A percentile compares a stretch with the other conserved stretches of the same genome.
Conservation (phyloP, 139 green algal genomes). For the Ulvella scutata region DNA sequence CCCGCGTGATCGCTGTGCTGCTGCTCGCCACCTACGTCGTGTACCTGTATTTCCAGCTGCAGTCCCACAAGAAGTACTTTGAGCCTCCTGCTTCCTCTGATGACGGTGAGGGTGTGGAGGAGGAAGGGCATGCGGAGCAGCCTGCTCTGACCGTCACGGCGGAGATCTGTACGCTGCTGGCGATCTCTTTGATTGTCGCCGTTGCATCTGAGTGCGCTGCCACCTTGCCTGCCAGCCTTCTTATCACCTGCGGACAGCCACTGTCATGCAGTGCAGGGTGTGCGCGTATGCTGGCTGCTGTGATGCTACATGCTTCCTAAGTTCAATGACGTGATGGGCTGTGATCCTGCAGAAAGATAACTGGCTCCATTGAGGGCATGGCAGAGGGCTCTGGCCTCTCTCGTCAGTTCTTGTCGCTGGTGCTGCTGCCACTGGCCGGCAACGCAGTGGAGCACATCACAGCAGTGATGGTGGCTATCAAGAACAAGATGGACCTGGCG, state of each 20-base stretch:
- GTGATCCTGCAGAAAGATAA: slow-evolving; percentile 32
- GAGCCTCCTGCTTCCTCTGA: not conserved
- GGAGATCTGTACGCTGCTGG: slow-evolving; percentile 26
- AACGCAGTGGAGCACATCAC: slow-evolving; percentile 84
- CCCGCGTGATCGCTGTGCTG: slow-evolving; percentile 39
- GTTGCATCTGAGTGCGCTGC: slow-evolving; percentile 43
- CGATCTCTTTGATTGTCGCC: slow-evolving; percentile 56
- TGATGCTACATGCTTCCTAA: not conserved
- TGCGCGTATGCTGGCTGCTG: not conserved
- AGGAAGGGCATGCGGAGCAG: no score
- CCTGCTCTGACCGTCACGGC: slow-evolving; percentile 42
- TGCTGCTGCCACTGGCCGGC: slow-evolving; percentile 71
- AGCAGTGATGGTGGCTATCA: slow-evolving; percentile 76
- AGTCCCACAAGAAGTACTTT: slow-evolving; percentile 50
- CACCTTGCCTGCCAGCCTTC: no score
- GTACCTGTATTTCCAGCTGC: slow-evolving; percentile 74
- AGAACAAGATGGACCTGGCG: slow-evolving; percentile 84
- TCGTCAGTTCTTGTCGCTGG: slow-evolving; percentile 56
- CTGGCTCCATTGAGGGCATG: slow-evolving; percentile 53
- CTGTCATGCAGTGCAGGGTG: slow-evolving; percentile 3
- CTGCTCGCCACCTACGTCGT: slow-evolving; percentile 41
- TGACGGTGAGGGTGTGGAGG: slow-evolving; percentile 17
- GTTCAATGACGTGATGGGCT: slow-evolving; percentile 7
- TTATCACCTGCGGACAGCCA: no score
- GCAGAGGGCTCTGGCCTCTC: slow-evolving; percentile 40